Base-by-base conservation (phyloP, 345 rosid species). In the Dipteronia sinensis region DNA sequence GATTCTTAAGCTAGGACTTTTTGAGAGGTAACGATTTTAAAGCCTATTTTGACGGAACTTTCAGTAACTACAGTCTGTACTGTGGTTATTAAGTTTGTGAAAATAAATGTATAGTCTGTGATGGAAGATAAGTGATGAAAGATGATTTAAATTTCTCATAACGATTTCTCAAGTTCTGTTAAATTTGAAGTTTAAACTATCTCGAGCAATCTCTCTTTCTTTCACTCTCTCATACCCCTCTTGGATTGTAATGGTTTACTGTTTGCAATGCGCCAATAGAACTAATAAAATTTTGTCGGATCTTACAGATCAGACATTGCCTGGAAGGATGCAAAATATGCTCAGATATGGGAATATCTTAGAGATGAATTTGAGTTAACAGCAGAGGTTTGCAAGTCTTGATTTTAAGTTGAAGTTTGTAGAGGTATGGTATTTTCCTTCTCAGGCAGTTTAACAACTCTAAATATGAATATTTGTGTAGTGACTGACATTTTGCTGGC, bases 251-350 rank as follows among this genome's bases (percentile, higher is more conserved):
- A 59, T n/a, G 63, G 42, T 25, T 44, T n/a, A 25, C 4, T 49
- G 72, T 59, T 70, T 67, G 47, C 29, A 12, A 1, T 12, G 16
- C 31, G 31, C 7, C 59, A 10, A 23, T 20, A 0, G 22, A 49
- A 47, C 12, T 61, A 15, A 16, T 12, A 67, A 38, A 65, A 15
- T 72, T 49, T n/a, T 67, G 12, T 12, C 72, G 70, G 72, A 74
- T 67, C 47, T 51, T 77, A 81, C 87, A 95, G 99, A 85, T 96
- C 97, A 15, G 99, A 96, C 80, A 96, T 94, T 70, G 98, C 98
- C 17, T 96, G 99, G 99, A 96, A 96, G 80, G 93, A 96, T 83
- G 99, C 97, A 4, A 96, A 94, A 81, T 96, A 89, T 81, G 93
- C 90, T 65, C 93, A 91, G 88, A 91, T 92, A 87, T 90, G 95